Base-by-base conservation (phyloP, 148 eudicot species). In the Suaeda aralocaspica region DNA sequence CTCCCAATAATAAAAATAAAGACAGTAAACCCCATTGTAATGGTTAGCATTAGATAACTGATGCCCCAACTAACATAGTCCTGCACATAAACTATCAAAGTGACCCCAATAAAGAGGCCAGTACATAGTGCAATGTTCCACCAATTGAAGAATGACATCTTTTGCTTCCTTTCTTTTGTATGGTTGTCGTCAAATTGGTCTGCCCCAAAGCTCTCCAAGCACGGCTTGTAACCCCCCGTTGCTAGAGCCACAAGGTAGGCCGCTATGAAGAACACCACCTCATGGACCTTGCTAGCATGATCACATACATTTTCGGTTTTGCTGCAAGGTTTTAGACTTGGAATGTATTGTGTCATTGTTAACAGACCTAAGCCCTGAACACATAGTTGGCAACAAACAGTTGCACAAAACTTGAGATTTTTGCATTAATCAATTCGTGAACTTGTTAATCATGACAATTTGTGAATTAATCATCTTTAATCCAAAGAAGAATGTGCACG, bases 141-240 rank as follows among this genome's bases (percentile, higher is more conserved):
- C 92, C 91, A 89, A 70, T 92, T 92, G 84, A 92, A 92, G 53
- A 83, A 92, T 0, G 92, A 87, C 89, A 86, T 82, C 71, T 86
- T 92, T 64, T 89, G 59, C 59, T 39, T 74, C 66, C 89, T 80
- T 70, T 92, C 97, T 51, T 61, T 48, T 1, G 76, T 66, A 59
- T 88, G 83, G 29, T 84, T 80, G 59, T 91, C 94, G 19, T 91
- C 94, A 30, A 86, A 89, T 42, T 86, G 95, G 72, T 89, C 89
- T 0, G 91, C 95, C 26, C 95, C 95, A 15, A 89, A 84, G 71
- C 87, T 83, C 68, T 83, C 84, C 3, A 85, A 44, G 15, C 83
- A 74, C 2, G 95, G 95, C 51, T 80, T 87, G 75, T 83, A 76
- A 3, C 95, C 91, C 0, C 95, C 89, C 0, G 95, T 84, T 7